Base-by-base conservation (phyloP, 2,329 filamentous ascomycete species). In the Pseudogymnoascus sp. region DNA sequence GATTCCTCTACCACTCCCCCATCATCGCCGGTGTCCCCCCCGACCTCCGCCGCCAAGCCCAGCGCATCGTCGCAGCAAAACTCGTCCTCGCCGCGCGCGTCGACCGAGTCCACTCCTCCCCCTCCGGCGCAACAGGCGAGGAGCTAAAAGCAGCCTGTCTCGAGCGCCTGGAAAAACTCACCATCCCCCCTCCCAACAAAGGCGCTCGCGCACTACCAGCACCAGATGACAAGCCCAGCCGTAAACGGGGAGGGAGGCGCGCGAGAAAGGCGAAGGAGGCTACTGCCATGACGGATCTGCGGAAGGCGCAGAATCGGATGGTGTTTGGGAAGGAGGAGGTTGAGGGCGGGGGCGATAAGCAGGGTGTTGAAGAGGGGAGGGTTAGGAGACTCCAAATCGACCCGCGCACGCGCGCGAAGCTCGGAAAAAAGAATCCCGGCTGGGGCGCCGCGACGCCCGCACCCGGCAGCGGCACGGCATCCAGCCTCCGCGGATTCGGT, bases 181-280 rank as follows among this genome's bases (percentile, higher is more conserved):
- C 92, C 0, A 92, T 96, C 71, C 90, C 93, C 13, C 88, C 95
- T 1, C 89, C 92, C 3, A 97, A 96, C 78, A 92, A 95, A 73
- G 92, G 92, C 2, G 84, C 86, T 14, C 87, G 92, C 66, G 95
- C 95, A 0, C 83, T 98, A 0, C 93, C 93, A 0, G 90, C 91
- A 0, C 95, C 95, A 0, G 95, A 98, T 73, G 95, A 99, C 77
- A 99, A 98, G 75, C 95, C 92, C 1, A 87, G 90, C 0, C 84
- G 93, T 36, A 99, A 99, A 76, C 90, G 95, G 68, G 95, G 95
- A 75, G 95, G 95, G 62, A 83, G 93, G 63, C 83, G 92, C 68
- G 95, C 93, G 11, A 83, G 95, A 64, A 96, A 96, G 76, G 93
- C 93, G 66, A 99, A 99, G 82, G 95, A 96, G 76, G 93, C 93